Conservation (phyloP, 768 basidiomycete species). For the Rhodotorula taiwanensis region DNA sequence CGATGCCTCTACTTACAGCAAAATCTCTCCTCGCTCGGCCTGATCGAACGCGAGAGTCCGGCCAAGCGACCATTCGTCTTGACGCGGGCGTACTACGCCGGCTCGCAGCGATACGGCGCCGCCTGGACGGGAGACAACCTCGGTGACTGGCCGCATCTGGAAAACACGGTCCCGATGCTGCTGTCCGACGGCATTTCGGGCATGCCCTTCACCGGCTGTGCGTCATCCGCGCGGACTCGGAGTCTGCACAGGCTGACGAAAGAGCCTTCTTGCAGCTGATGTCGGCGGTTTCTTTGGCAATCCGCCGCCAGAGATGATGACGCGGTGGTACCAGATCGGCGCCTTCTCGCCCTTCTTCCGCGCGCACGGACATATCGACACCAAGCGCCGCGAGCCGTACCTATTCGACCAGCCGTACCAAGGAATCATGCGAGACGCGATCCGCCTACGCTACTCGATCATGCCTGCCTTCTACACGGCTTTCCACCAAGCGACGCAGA, state of each 20-base stretch:
- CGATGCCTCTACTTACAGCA: conserved; percentile 51
- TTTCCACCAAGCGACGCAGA: conserved; percentile 77
- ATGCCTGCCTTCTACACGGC: conserved; percentile 97
- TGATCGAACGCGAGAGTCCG: conserved; percentile 64
- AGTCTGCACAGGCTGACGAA: conserved; percentile 6
- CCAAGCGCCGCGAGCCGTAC: conserved; percentile 94
- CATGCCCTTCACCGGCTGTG: conserved; percentile 85
- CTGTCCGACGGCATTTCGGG: conserved; percentile 80
- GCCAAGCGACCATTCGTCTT: conserved; percentile 88
- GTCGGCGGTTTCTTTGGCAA: conserved; percentile 99
- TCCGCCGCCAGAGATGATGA: conserved; percentile 86
- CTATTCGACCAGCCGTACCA: conserved; percentile 84
- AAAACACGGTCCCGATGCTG: conserved; percentile 86
- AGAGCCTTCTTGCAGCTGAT: conserved; percentile 68
- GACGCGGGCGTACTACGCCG: conserved; percentile 88
- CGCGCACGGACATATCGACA: conserved; percentile 87
- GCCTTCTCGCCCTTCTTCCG: conserved; percentile 95
- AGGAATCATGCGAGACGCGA: conserved; percentile 65
- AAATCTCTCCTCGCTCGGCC: conserved; percentile 73
- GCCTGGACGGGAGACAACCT: conserved; percentile 99
- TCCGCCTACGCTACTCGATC: conserved; percentile 76
- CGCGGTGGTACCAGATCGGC: conserved; percentile 95
- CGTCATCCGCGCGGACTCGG: conserved; percentile 42
- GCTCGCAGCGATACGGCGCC: conserved; percentile 89
- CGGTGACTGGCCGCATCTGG: conserved; percentile 97